phyloP scores from a whole-genome alignment of 768 basidiomycete genomes.

The Suillus lakei region DNA sequence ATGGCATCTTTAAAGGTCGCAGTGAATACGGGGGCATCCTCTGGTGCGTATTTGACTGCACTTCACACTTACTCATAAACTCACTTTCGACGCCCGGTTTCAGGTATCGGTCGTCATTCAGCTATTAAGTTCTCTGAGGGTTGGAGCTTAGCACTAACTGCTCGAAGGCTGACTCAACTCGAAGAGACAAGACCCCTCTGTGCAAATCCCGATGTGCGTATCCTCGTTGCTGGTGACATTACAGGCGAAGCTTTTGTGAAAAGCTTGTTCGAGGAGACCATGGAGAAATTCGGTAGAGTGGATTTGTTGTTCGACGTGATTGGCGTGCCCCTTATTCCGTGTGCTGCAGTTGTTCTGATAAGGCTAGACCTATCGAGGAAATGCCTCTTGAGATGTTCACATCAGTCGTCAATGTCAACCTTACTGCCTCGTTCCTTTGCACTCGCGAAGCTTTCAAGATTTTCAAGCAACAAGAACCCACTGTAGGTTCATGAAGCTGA shows the following conservation, averaged over 20 bases:
- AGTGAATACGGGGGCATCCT: slow-evolving; percentile 85
- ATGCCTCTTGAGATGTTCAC: slow-evolving; percentile 65
- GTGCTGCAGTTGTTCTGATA: slow-evolving; percentile 29
- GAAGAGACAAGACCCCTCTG: slow-evolving; percentile 58
- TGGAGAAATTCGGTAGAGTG: slow-evolving; percentile 64
- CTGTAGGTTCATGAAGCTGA: slow-evolving; percentile 55
- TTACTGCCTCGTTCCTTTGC: slow-evolving; percentile 75
- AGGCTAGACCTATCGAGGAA: slow-evolving; percentile 59
- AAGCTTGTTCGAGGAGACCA: slow-evolving; percentile 56
- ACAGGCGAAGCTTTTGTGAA: slow-evolving; percentile 66
- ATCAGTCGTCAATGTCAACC: slow-evolving; percentile 70
- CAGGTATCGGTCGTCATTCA: slow-evolving; percentile 67
- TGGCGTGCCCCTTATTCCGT: background rate
- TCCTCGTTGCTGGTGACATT: slow-evolving; percentile 68
- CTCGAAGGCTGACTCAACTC: slow-evolving; percentile 60
- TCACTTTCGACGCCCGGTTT: background rate
- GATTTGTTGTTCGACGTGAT: slow-evolving; percentile 84
- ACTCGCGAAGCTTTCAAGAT: slow-evolving; percentile 73
- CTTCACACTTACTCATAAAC: background rate
- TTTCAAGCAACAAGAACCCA: slow-evolving; percentile 75
- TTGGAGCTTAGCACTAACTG: slow-evolving; percentile 72
- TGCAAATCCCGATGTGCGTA: slow-evolving; percentile 32
- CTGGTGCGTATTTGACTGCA: slow-evolving; percentile 46
- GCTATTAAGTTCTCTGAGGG: slow-evolving; percentile 71
- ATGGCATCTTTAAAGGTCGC: slow-evolving; percentile 68